These are phyloP conservation scores for Pichia rugopelliculosa DNA, from an alignment of 805 yeast species.

Conservation along the genomic window DNA sequence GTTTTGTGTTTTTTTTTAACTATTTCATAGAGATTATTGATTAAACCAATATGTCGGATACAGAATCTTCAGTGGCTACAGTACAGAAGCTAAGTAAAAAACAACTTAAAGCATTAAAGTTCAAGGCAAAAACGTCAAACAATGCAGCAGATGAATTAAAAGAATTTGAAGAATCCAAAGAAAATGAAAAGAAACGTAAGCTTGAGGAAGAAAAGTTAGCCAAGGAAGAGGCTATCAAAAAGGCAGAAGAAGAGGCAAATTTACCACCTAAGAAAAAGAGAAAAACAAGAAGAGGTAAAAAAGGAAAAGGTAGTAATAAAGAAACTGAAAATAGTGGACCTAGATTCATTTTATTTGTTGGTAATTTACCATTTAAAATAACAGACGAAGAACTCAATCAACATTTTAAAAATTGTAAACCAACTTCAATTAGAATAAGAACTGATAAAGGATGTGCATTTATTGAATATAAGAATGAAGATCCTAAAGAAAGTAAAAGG, in stretches of 20 bases:
- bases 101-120: slow-evolving; percentile 55
- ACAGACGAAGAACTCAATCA: slow-evolving; percentile 52
- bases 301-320: slow-evolving; percentile 46
- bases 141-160: slow-evolving; percentile 31
- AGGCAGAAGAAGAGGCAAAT: slow-evolving; percentile 19
- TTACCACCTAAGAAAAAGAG: slow-evolving; percentile 51
- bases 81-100: slow-evolving; percentile 50
- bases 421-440: slow-evolving; percentile 72
- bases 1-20: too few species aligned
- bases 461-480: slow-evolving; percentile 55
- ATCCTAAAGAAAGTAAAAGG: slow-evolving; percentile 55
- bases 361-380: slow-evolving; percentile 75
- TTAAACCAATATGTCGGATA: slow-evolving; percentile 6
- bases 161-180: slow-evolving; percentile 18
- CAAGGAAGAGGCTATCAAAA: slow-evolving; percentile 16
- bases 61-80: background rate
- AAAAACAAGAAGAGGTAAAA: slow-evolving; percentile 72
- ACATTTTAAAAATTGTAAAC: slow-evolving; percentile 70
- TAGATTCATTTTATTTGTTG: slow-evolving; percentile 80
- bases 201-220: slow-evolving; percentile 24
- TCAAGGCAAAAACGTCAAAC: slow-evolving; percentile 33
- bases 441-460: slow-evolving; percentile 88
- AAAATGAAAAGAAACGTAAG: slow-evolving; percentile 15
- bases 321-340: slow-evolving; percentile 34
- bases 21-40: too few species aligned